A percentile compares a stretch with the other conserved stretches of the same genome.
These are phyloP conservation scores for Stephanodiscus minutulus DNA, from an alignment of 108 stramenopile genomes.

Conservation along the genomic window DNA sequence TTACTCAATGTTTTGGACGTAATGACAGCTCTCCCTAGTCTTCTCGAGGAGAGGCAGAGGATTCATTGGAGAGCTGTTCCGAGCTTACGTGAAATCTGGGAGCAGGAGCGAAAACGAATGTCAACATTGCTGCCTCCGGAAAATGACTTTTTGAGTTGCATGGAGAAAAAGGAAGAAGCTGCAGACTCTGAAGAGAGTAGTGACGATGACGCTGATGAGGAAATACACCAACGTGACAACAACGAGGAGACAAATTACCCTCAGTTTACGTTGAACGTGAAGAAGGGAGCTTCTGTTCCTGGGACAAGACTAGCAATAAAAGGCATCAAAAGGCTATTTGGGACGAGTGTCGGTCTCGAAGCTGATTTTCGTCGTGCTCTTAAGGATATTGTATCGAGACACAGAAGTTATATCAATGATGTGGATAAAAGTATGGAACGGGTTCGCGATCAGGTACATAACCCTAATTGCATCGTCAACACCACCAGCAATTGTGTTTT, in stretches of 20 bases:
- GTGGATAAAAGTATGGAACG: slow-evolving; percentile 26
- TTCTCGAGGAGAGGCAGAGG: slow-evolving; percentile 56
- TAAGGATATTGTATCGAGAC: slow-evolving; percentile 57
- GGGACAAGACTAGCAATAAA: slow-evolving; percentile 65
- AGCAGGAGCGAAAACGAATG: slow-evolving; percentile 79
- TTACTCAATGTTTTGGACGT: slow-evolving; percentile 71
- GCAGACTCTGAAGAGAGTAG: slow-evolving; percentile 3
- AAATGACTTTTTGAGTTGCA: slow-evolving; percentile 69
- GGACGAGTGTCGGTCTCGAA: slow-evolving; percentile 67
- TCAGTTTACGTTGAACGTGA: slow-evolving; percentile 75
- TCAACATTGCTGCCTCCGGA: slow-evolving; percentile 59
- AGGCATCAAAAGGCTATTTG: slow-evolving; percentile 66
- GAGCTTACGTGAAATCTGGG: slow-evolving; percentile 86
- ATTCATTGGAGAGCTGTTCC: slow-evolving; percentile 91
- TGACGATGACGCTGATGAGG: slow-evolving; percentile 20
- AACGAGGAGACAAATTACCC: slow-evolving; percentile 5
- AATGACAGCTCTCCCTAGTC: slow-evolving; percentile 58
- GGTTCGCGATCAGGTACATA: slow-evolving; percentile 4
- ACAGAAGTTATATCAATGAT: slow-evolving; percentile 29
- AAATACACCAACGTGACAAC: background rate
- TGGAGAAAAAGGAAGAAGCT: slow-evolving; percentile 21
- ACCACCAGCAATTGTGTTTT: background rate
- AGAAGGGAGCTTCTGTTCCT: slow-evolving; percentile 62
- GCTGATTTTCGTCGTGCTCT: slow-evolving; percentile 71
- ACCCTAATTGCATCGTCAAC: background rate